A percentile compares a stretch with the other conserved stretches of the same genome.
phyloP scores from a whole-genome alignment of 106 monocot genomes.

The Posidonia australis region DNA sequence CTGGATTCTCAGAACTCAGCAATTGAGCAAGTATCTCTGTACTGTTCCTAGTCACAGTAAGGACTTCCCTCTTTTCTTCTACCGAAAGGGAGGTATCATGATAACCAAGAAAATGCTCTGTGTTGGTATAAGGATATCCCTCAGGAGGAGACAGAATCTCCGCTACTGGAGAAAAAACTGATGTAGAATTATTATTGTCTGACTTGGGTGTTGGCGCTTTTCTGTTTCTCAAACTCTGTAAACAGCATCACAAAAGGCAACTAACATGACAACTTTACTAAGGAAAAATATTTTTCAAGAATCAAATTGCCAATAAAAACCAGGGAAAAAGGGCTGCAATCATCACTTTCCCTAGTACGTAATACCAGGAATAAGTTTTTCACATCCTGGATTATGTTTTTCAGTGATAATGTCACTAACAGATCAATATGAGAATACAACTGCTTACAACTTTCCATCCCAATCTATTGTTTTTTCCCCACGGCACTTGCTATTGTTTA shows the following conservation, averaged over 20 bases:
- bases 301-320: too few relatives aligned
- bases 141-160: slow-evolving; percentile 23
- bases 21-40: slow-evolving; percentile 46
- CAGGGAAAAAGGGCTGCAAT: too few relatives aligned
- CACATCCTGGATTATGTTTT: too few relatives aligned
- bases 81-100: slow-evolving; percentile 17
- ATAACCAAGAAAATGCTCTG: slow-evolving; percentile 20
- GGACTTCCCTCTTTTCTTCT: slow-evolving; percentile 69
- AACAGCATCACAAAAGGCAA: not conserved
- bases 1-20: slow-evolving; percentile 25
- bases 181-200: slow-evolving; percentile 18
- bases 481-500: too few relatives aligned
- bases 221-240: slow-evolving; percentile 47
- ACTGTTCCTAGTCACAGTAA: slow-evolving; percentile 41
- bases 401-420: too few relatives aligned
- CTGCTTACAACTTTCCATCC: too few relatives aligned
- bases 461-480: too few relatives aligned
- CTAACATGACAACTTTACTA: not conserved
- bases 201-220: slow-evolving; percentile 6
- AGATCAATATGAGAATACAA: too few relatives aligned
- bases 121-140: slow-evolving; percentile 23
- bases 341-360: too few relatives aligned
- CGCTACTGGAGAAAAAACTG: slow-evolving; percentile 16
- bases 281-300: not conserved
- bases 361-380: too few relatives aligned